Conservation (phyloP, 441 rosid genomes). For the Eutrema salsugineum region DNA sequence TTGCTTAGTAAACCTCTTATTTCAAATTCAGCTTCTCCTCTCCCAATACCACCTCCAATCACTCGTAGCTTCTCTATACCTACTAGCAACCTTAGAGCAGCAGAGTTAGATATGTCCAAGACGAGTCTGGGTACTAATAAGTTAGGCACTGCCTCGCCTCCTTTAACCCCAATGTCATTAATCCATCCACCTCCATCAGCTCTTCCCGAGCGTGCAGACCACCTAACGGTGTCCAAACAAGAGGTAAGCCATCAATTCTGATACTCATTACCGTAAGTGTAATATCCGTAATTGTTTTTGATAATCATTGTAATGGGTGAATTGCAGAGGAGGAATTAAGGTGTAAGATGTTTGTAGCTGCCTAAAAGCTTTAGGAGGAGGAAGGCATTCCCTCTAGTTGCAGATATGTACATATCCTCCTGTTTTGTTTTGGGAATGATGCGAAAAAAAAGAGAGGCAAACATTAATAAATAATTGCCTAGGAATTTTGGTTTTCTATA, state of each 20-base stretch:
- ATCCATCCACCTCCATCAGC: constrained; percentile 14
- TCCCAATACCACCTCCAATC: constrained; percentile 62
- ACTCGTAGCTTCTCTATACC: constrained; percentile 76
- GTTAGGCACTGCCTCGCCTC: constrained; percentile 56
- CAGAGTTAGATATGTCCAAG: constrained; percentile 39
- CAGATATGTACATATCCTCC: constrained; percentile 26
- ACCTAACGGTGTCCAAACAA: constrained; percentile 2
- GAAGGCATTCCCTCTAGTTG: constrained; percentile 19
- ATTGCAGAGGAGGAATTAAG: constrained; percentile 21
- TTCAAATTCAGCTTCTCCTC: constrained; percentile 49
- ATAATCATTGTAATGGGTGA: neutral
- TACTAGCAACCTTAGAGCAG: constrained; percentile 42
- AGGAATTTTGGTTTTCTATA: neutral
- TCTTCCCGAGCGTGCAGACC: constrained; percentile 13
- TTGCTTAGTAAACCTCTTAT: constrained; percentile 32
- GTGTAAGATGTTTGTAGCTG: constrained; percentile 20
- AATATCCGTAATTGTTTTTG: neutral
- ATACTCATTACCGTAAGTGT: neutral
- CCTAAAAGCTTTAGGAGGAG: constrained; percentile 3
- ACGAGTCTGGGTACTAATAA: constrained; percentile 37
- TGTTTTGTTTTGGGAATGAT: constrained; percentile 10
- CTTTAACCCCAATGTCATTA: constrained; percentile 62
- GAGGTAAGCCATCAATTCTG: constrained; percentile 14
- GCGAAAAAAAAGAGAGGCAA: neutral
- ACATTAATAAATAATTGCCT: neutral